Evolutionary conservation across 768 basidiomycete species (phyloP).

Genomic region (Stropharia rugosoannulata): DNA sequence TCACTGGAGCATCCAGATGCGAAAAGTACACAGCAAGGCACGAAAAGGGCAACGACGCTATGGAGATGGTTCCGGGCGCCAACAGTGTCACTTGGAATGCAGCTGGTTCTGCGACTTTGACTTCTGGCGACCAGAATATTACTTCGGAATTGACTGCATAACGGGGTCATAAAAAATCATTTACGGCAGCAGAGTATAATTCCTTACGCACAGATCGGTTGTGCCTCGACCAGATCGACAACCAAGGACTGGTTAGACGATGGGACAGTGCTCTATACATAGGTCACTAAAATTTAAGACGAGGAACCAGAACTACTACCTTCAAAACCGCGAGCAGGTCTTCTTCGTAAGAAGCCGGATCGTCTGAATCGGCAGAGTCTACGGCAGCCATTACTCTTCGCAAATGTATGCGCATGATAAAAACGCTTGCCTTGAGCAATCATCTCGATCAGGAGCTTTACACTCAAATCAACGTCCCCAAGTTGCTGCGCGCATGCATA

Average conservation of each 20-base stretch:
- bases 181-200: background rate
- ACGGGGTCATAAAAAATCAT: conserved; percentile 1
- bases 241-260: conserved; percentile 54
- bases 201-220: conserved; percentile 54
- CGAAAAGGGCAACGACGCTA: conserved; percentile 61
- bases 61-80: conserved; percentile 45
- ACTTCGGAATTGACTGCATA: conserved; percentile 59
- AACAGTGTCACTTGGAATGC: conserved; percentile 76
- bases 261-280: conserved; percentile 67
- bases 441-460: conserved; percentile 81
- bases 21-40: conserved; percentile 62
- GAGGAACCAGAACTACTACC: conserved; percentile 34
- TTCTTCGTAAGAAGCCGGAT: conserved; percentile 54
- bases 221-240: conserved; percentile 63
- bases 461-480: conserved; percentile 73
- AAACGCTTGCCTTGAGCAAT: conserved; percentile 63
- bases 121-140: conserved; percentile 70
- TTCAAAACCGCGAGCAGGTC: conserved; percentile 73
- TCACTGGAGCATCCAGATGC: conserved; percentile 40
- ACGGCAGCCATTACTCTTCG: conserved; percentile 1
- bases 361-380: conserved; percentile 43
- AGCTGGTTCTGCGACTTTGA: conserved; percentile 56
- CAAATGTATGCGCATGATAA: background rate
- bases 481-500: conserved; percentile 80
- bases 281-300: background rate